A percentile compares a stretch with the other conserved stretches of the same genome.
phyloP scores from a whole-genome alignment of 1,284 basidiomycete species.

The Leccinum ponderosum region DNA sequence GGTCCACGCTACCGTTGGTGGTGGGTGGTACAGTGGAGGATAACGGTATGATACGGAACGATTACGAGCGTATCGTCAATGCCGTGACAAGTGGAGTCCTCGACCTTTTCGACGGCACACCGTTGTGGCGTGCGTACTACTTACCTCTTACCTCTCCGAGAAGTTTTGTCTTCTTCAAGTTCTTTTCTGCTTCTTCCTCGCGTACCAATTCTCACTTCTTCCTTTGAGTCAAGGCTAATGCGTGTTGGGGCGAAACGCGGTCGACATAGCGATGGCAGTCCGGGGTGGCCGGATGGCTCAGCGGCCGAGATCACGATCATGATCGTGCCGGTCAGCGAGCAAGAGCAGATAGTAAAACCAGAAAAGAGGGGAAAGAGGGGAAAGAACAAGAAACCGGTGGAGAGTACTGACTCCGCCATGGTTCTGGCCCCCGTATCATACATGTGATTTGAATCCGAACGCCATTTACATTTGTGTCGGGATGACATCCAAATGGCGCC shows the following conservation, averaged over 20 bases:
- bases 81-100: not conserved
- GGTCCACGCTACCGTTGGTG: not conserved
- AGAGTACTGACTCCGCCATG: not conserved
- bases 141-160: not conserved
- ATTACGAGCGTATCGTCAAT: not conserved
- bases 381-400: not conserved
- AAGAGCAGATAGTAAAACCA: not conserved
- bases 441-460: not conserved
- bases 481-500: too few relatives aligned
- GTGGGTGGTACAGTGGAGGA: not conserved
- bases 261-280: not conserved
- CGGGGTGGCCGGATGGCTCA: not conserved
- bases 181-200: not conserved
- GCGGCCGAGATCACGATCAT: not conserved
- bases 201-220: not conserved
- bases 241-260: not conserved
- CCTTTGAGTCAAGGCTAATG: not conserved
- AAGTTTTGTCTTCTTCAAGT: not conserved
- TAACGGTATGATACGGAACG: not conserved
- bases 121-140: not conserved
- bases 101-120: not conserved
- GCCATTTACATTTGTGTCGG: not conserved
- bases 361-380: not conserved
- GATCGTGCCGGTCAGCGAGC: not conserved
- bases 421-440: not conserved